These are phyloP conservation scores for Hypoxylon sp. DNA, from an alignment of 2,329 filamentous ascomycete genomes.

Conservation along the genomic window DNA sequence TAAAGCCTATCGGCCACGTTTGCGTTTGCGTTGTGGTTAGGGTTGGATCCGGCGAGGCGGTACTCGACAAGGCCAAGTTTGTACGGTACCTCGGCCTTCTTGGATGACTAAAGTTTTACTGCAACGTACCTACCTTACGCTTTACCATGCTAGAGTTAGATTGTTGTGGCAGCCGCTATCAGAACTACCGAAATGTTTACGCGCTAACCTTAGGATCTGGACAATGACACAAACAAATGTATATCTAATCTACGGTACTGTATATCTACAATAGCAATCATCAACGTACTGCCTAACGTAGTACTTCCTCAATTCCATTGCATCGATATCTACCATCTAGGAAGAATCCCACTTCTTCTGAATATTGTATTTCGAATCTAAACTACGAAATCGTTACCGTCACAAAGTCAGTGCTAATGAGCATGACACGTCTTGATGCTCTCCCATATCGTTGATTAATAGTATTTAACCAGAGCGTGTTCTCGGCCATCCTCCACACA, in stretches of 20 bases:
- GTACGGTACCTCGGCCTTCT: constrained; percentile 18
- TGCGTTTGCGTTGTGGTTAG: constrained; percentile 18
- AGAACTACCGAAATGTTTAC: constrained; percentile 6
- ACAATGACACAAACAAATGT: constrained; percentile 5
- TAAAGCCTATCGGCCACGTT: constrained; percentile 19
- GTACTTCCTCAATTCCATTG: not conserved
- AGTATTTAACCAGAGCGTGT: constrained; percentile 9
- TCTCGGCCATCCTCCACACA: not conserved
- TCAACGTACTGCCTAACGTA: not conserved
- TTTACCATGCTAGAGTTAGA: constrained; percentile 13
- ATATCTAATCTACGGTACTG: not conserved
- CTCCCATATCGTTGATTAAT: not conserved
- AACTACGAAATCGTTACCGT: not conserved
- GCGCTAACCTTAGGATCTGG: not conserved
- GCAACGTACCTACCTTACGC: constrained; percentile 2
- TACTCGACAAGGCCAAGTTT: constrained; percentile 16
- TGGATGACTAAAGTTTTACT: constrained; percentile 29
- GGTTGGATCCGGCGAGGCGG: constrained; percentile 27
- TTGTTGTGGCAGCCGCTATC: not conserved
- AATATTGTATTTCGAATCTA: constrained; percentile 4
- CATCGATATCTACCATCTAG: constrained; percentile 3
- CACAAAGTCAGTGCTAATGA: not conserved
- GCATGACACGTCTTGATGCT: constrained; percentile 2
- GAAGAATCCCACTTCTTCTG: not conserved
- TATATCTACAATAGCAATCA: constrained; percentile 1